Evolutionary conservation across 2,329 filamentous ascomycete genomes (phyloP), one percentile per base, ranked within the genome.

Genomic region (Xylaria multiplex): DNA sequence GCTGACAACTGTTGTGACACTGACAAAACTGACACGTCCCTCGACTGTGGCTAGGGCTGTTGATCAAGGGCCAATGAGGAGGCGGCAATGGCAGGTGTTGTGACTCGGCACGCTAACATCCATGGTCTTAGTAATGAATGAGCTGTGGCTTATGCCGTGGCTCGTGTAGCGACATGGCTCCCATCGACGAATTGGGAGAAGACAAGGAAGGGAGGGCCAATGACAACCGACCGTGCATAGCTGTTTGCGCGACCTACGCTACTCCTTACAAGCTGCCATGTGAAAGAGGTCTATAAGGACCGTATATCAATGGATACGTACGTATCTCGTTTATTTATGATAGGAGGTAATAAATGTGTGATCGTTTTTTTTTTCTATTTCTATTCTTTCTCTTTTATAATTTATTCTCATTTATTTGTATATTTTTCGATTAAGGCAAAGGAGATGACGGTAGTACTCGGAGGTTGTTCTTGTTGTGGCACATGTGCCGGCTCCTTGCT

Each of bases 131-230:
- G 53, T n/a, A 35, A 5, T 8, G 35, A 37, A 13, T 8, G 35
- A 6, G 6, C 35, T 37, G 35, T 37, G 35, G 35, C 35, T 27
- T 27, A 2, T 32, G 22, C 24, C 48, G 48, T 64, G 61, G 61
- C 54, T 59, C 16, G 46, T 45, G 27, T 9, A 24, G 42, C 1
- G 40, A 52, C 62, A 49, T 58, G 58, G 54, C 32, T 50, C 40
- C 53, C 8, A 46, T 63, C 13, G 60, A 59, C 60, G 11, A 42
- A 60, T 60, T 64, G 27, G 64, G 60, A 45, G 49, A 66, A 35
- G 59, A 62, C 64, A 66, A 57, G 64, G 64, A 59, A 59, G 40
- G n/a, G 16, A 54, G 27, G 55, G 55, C 64, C 64, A 66, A 66
- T 63, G 49, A 59, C 49, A 13, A 30, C 35, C 6, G n/a, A 30